These are phyloP conservation scores for Epicoccum nigrum DNA, from an alignment of 2,329 filamentous ascomycete genomes.

Conservation along the genomic window DNA sequence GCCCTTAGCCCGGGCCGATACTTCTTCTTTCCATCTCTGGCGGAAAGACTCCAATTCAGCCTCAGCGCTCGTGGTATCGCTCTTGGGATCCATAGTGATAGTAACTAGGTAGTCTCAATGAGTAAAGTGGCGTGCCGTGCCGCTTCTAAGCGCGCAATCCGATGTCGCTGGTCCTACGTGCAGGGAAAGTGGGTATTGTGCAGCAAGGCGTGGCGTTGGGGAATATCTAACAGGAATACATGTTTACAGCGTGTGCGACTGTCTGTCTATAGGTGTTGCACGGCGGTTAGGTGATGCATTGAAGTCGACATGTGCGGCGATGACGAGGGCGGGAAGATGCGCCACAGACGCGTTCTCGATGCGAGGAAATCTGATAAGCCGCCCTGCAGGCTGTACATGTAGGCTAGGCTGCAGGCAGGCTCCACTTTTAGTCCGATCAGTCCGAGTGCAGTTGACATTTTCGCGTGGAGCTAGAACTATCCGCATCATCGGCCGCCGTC, in stretches of 20 bases:
- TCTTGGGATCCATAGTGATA: slow-evolving; percentile 27
- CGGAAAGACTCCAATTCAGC: slow-evolving; percentile 86
- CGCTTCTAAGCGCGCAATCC: slow-evolving; percentile 30
- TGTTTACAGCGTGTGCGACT: slow-evolving; percentile 23
- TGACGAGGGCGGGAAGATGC: slow-evolving; percentile 16
- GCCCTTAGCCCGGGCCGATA: slow-evolving; percentile 59
- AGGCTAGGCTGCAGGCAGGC: too few relatives aligned
- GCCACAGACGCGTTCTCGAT: slow-evolving; percentile 16
- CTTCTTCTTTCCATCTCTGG: slow-evolving; percentile 83
- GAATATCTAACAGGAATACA: slow-evolving; percentile 29
- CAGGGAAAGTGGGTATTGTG: slow-evolving; percentile 16
- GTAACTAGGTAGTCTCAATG: too few relatives aligned
- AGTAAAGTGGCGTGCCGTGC: slow-evolving; percentile 28
- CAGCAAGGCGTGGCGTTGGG: slow-evolving; percentile 11
- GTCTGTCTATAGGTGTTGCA: slow-evolving; percentile 4
- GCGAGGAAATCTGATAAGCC: slow-evolving; percentile 34
- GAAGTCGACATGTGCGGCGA: slow-evolving; percentile 9
- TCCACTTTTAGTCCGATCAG: slow-evolving; percentile 10
- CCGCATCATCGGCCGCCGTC: slow-evolving; percentile 12
- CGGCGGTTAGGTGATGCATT: slow-evolving; percentile 2
- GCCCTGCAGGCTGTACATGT: slow-evolving; percentile 3
- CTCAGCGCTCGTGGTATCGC: slow-evolving; percentile 46
- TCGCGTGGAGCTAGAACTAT: slow-evolving; percentile 14
- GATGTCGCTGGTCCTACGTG: slow-evolving; percentile 32
- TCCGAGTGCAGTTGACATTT: slow-evolving; percentile 28